A percentile compares a stretch with the other conserved stretches of the same genome.
Evolutionary conservation across 2,329 filamentous ascomycete species (phyloP).

Genomic region (Graphilbum ipis-grandicollis): DNA sequence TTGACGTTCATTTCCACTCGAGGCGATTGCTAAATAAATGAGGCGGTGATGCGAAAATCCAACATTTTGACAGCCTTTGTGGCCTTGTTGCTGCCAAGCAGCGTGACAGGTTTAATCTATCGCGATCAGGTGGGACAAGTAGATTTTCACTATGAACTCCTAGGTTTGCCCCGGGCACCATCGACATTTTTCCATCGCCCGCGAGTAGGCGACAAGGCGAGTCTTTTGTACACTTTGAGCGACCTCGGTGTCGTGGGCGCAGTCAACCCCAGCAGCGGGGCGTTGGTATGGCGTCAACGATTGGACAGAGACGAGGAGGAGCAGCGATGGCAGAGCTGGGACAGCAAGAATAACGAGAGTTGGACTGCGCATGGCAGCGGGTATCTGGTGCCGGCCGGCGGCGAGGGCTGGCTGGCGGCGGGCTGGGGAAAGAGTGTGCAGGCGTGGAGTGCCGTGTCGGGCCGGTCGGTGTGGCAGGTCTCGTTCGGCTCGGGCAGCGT

Average conservation of each 20-base stretch:
- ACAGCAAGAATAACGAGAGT: no score
- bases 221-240: slow-evolving; percentile 78
- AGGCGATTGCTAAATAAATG: no score
- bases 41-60: no score
- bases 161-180: slow-evolving; percentile 65
- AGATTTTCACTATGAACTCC: slow-evolving; percentile 82
- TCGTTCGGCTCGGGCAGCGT: slow-evolving; percentile 39
- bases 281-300: slow-evolving; percentile 71
- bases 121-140: slow-evolving; percentile 79
- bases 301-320: slow-evolving; percentile 37
- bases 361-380: no score
- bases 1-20: no score
- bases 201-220: slow-evolving; percentile 63
- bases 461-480: slow-evolving; percentile 60
- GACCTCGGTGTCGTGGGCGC: slow-evolving; percentile 72
- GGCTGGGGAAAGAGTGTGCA: slow-evolving; percentile 54
- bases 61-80: no score
- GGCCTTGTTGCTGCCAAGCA: slow-evolving; percentile 6
- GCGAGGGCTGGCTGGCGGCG: slow-evolving; percentile 60
- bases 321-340: no score
- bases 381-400: slow-evolving; percentile 57
- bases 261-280: slow-evolving; percentile 73
- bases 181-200: slow-evolving; percentile 94
- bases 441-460: slow-evolving; percentile 70
- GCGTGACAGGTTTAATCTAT: slow-evolving; percentile 46